A percentile compares a stretch with the other conserved stretches of the same genome.
Conservation (phyloP, 2,329 filamentous ascomycete species). For the Myriosclerotinia duriaeana region DNA sequence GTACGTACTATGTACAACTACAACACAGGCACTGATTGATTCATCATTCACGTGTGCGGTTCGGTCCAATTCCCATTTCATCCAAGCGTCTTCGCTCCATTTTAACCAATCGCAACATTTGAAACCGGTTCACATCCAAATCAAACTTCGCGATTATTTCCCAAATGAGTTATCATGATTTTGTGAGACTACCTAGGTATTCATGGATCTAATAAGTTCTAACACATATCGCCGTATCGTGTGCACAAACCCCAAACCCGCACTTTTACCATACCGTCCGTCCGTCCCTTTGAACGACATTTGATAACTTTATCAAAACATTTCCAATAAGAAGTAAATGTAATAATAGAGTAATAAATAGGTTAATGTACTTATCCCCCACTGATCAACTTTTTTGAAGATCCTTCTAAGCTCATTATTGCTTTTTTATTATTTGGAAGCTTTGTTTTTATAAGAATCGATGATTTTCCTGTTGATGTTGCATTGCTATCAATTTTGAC, state of each 20-base stretch:
- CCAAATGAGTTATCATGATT: slow-evolving; percentile 3
- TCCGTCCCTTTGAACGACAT: not conserved
- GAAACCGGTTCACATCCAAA: slow-evolving; percentile 19
- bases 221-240: slow-evolving; percentile 15
- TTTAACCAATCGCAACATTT: slow-evolving; percentile 20
- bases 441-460: slow-evolving; percentile 19
- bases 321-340: not conserved
- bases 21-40: not conserved
- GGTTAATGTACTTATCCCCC: slow-evolving; percentile 5
- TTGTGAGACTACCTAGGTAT: slow-evolving; percentile 11
- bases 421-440: not conserved
- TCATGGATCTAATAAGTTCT: too few relatives aligned
- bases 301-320: not conserved
- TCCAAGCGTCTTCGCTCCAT: not conserved
- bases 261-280: not conserved
- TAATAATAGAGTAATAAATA: not conserved
- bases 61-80: slow-evolving; percentile 1
- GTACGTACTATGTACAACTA: too few relatives aligned
- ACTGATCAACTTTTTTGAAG: not conserved
- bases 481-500: slow-evolving; percentile 1
- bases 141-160: slow-evolving; percentile 24
- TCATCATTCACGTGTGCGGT: slow-evolving; percentile 10
- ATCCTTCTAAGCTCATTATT: not conserved
- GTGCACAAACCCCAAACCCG: not conserved
- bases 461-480: slow-evolving; percentile 8